A percentile compares a stretch with the other conserved stretches of the same genome.
Conservation (phyloP, 345 rosid genomes). For the Jatropha curcas region DNA sequence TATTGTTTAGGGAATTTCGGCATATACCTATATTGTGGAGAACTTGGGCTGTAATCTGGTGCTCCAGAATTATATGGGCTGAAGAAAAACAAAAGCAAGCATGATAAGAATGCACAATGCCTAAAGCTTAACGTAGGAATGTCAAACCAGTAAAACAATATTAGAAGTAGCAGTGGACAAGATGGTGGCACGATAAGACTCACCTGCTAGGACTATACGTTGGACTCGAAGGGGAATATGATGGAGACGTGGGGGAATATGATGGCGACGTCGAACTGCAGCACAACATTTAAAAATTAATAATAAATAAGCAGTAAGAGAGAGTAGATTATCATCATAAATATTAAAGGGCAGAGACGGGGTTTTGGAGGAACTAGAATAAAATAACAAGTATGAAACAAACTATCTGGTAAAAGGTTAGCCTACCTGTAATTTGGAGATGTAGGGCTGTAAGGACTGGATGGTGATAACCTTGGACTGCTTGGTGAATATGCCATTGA, state of each 20-base stretch:
- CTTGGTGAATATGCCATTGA: slow-evolving; percentile 89
- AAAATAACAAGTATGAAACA: not conserved
- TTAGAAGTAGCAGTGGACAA: not conserved
- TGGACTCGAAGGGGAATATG: slow-evolving; percentile 91
- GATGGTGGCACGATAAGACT: not conserved
- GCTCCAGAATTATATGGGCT: slow-evolving; percentile 80
- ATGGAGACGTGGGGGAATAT: slow-evolving; percentile 90
- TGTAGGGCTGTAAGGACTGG: slow-evolving; percentile 93
- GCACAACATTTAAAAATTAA: not conserved
- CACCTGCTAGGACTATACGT: slow-evolving; percentile 96
- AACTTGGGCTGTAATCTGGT: slow-evolving; percentile 76
- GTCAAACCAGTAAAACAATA: no score
- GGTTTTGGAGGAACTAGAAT: no score
- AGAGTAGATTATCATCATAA: no score
- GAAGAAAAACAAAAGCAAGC: slow-evolving; percentile 8
- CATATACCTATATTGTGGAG: slow-evolving; percentile 61
- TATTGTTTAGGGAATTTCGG: not conserved
- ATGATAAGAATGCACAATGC: not conserved
- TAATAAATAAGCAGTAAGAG: not conserved
- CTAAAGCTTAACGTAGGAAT: no score
- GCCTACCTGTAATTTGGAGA: slow-evolving; percentile 86
- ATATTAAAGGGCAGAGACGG: no score
- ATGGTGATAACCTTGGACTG: slow-evolving; percentile 81
- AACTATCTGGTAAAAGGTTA: not conserved
- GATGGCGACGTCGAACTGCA: slow-evolving; percentile 90